A percentile compares a stretch with the other conserved stretches of the same genome.
Evolutionary conservation across 192 early-diverging fungal genomes (phyloP).

Genomic region (Fimicolochytrium jonesii): DNA sequence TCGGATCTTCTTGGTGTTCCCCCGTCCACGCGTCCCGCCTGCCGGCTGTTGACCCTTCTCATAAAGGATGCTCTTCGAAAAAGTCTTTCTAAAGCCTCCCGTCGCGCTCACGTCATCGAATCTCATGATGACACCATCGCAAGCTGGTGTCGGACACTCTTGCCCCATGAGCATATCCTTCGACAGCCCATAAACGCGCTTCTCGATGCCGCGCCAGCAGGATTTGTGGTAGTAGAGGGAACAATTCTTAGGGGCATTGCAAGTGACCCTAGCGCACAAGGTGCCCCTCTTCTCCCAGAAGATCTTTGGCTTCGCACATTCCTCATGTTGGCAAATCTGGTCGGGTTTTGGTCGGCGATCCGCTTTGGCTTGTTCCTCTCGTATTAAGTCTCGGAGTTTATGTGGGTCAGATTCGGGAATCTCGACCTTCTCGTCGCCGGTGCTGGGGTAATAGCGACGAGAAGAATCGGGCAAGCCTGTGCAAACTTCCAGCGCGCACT

Average conservation of each 20-base stretch:
- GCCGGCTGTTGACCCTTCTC: background rate
- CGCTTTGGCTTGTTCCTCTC: background rate
- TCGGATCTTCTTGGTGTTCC: background rate
- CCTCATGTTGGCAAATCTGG: background rate
- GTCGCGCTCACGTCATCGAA: background rate
- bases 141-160: background rate
- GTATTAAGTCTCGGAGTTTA: background rate
- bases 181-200: background rate
- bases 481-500: background rate
- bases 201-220: constrained; percentile 1
- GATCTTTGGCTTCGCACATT: background rate
- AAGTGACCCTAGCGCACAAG: background rate
- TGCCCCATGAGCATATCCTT: background rate
- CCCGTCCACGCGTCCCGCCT: background rate
- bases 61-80: background rate
- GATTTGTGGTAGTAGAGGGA: background rate
- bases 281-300: background rate
- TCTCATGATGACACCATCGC: background rate
- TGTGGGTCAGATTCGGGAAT: background rate
- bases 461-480: background rate
- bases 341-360: background rate
- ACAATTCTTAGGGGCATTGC: background rate
- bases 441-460: background rate
- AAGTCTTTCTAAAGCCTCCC: background rate
- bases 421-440: background rate